Base-by-base conservation (phyloP, 2,329 filamentous ascomycete genomes). In the Venturiaceae sp. region DNA sequence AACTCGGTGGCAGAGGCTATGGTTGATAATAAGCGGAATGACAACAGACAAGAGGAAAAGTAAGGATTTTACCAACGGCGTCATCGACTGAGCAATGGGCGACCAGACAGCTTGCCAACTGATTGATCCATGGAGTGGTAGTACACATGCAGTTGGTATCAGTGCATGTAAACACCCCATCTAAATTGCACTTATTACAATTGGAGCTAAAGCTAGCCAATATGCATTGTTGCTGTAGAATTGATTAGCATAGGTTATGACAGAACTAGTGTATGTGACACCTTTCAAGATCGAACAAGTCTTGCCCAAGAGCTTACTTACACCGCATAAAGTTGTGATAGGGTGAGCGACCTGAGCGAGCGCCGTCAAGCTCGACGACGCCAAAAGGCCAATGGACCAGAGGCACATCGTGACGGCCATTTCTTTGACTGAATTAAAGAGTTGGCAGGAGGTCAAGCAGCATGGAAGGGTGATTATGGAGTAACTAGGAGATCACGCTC, bases 181-280 rank as follows among this genome's bases (percentile, higher is more conserved):
- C 21, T n/a, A n/a, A n/a, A 65, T 66, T 3, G 63, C 61, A 19
- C 67, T 71, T n/a, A 60, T 60, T 19, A 64, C 66, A 16, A 60
- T 62, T 14, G 62, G 60, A 8, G 66, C 64, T 5, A 65, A 66
- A 23, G 63, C 62, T 3, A 59, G 60, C 7, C 60, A 53, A 23
- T 63, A 33, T 30, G 44, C 55, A 5, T 62, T 64, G 3, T 58
- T 52, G 7, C 66, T 67, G 32, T 47, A 33, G 9, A 61, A 52
- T 4, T 62, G 54, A 8, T 67, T 69, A 5, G 64, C 63, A 56
- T 60, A 54, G 21, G 60, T 54, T 19, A 58, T 53, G 37, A 53
- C 59, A 32, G 62, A 58, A 19, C 62, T 66, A 6, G 57, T 62
- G 34, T 36, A 28, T 36, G 44, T 28, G 36, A 39, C 36, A 11